Percentiles rank a stretch among this genome's conserved stretches.
These are phyloP conservation scores for Solanum rostratum DNA, from an alignment of 257 asterid species.

Conservation along the genomic window DNA sequence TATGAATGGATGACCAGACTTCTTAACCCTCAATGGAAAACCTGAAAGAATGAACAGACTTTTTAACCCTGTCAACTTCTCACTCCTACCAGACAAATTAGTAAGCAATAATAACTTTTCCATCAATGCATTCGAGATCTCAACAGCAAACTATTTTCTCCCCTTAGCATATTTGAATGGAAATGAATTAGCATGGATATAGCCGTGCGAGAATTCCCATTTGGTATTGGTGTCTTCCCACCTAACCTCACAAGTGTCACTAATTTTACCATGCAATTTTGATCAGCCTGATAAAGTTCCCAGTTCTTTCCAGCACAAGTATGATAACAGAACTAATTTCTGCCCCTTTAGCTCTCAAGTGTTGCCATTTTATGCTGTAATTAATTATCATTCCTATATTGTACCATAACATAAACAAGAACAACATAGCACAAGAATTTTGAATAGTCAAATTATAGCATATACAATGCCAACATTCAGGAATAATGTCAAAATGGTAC, in stretches of 20 bases:
- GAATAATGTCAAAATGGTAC: background rate
- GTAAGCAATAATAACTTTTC: background rate
- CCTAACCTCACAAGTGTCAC: background rate
- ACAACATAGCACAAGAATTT: background rate
- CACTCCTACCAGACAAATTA: background rate
- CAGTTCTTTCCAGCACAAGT: background rate
- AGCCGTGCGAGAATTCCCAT: background rate
- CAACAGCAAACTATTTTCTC: background rate
- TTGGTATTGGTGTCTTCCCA: background rate
- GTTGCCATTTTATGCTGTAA: background rate
- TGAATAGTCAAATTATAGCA: background rate
- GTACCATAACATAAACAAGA: background rate
- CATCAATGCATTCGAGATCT: background rate
- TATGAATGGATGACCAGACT: background rate
- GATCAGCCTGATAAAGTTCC: background rate
- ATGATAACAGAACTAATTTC: background rate
- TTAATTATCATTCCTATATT: background rate
- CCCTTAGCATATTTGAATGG: background rate
- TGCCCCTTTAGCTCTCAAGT: background rate
- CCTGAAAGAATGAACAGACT: background rate
- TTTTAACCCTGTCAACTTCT: background rate
- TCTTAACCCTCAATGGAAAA: background rate
- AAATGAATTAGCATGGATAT: background rate
- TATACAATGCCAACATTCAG: background rate
- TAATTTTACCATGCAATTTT: background rate